Conservation (phyloP, 352 stramenopile species). For the Pythium utonaiense region DNA sequence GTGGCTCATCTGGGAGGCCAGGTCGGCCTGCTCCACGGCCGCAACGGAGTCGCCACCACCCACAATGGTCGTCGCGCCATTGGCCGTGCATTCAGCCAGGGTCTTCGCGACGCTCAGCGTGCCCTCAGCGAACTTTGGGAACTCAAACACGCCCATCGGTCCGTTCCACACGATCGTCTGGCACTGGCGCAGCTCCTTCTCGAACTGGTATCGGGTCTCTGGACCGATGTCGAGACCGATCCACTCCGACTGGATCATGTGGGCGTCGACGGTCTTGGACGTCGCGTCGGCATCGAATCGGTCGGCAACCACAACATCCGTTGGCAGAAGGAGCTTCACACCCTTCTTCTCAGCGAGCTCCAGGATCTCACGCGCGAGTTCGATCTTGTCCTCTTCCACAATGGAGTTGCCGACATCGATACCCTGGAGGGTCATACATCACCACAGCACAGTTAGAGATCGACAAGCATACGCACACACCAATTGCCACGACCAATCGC, state of each 20-base stretch:
- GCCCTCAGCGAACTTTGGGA: slow-evolving; percentile 93
- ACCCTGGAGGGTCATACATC: slow-evolving; percentile 41
- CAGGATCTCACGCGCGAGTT: slow-evolving; percentile 91
- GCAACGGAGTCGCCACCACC: slow-evolving; percentile 96
- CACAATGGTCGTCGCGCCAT: slow-evolving; percentile 86
- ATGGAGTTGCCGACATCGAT: slow-evolving; percentile 93
- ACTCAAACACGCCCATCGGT: slow-evolving; percentile 98
- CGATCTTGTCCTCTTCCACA: slow-evolving; percentile 93
- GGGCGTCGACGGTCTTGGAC: slow-evolving; percentile 49
- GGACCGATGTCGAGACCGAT: slow-evolving; percentile 91
- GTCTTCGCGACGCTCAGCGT: slow-evolving; percentile 92
- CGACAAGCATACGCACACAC: neutral
- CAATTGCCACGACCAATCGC: neutral
- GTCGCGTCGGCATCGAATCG: slow-evolving; percentile 71
- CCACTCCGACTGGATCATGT: slow-evolving; percentile 94
- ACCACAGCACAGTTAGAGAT: neutral
- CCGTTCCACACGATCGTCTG: slow-evolving; percentile 93
- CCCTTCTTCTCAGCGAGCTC: slow-evolving; percentile 84
- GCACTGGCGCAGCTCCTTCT: slow-evolving; percentile 88
- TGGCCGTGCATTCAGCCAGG: slow-evolving; percentile 86
- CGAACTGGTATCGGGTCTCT: slow-evolving; percentile 54
- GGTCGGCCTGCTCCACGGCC: slow-evolving; percentile 90
- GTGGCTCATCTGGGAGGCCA: slow-evolving; percentile 94
- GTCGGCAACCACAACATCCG: slow-evolving; percentile 94
- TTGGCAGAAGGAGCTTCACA: slow-evolving; percentile 89